Percentiles rank a stretch among this genome's conserved stretches.
Evolutionary conservation across 495 filamentous ascomycete genomes (phyloP).

Genomic region (Hypoxylon trugodes): DNA sequence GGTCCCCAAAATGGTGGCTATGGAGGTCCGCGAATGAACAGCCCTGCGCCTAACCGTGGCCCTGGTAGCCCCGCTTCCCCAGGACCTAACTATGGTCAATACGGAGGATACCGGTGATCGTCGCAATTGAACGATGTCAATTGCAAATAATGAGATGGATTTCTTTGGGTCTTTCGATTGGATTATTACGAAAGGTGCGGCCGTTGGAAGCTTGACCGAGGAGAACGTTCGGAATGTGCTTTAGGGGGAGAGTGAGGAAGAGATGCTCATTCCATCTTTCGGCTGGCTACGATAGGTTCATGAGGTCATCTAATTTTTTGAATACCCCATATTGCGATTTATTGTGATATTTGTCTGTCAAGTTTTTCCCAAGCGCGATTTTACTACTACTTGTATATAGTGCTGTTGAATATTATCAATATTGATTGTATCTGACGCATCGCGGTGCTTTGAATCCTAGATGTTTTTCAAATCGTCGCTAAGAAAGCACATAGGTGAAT

Average conservation of each 20-base stretch:
- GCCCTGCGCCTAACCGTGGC: conserved; percentile 22
- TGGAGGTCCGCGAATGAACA: conserved; percentile 29
- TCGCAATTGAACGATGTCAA: neutral
- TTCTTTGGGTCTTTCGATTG: neutral
- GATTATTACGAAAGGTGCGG: neutral
- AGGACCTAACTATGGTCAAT: conserved; percentile 4
- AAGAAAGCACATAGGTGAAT: too few relatives aligned
- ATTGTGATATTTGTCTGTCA: conserved; percentile 5
- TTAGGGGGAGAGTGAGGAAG: neutral
- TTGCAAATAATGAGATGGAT: conserved; percentile 1
- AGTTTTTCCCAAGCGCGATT: neutral
- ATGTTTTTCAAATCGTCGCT: too few relatives aligned
- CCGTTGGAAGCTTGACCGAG: neutral
- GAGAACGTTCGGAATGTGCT: neutral
- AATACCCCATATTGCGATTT: conserved; percentile 16
- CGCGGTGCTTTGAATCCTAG: too few relatives aligned
- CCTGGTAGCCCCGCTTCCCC: conserved; percentile 28
- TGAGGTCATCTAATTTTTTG: conserved; percentile 17
- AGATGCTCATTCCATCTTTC: conserved; percentile 22
- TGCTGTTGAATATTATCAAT: too few relatives aligned
- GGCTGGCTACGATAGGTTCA: conserved; percentile 31
- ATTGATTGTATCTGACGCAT: neutral
- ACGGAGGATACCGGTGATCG: conserved; percentile 13
- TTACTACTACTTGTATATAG: neutral
- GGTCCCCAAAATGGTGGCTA: conserved; percentile 39